Conservation (phyloP, 164 flowering plant species). For the Amborella trichopoda region DNA sequence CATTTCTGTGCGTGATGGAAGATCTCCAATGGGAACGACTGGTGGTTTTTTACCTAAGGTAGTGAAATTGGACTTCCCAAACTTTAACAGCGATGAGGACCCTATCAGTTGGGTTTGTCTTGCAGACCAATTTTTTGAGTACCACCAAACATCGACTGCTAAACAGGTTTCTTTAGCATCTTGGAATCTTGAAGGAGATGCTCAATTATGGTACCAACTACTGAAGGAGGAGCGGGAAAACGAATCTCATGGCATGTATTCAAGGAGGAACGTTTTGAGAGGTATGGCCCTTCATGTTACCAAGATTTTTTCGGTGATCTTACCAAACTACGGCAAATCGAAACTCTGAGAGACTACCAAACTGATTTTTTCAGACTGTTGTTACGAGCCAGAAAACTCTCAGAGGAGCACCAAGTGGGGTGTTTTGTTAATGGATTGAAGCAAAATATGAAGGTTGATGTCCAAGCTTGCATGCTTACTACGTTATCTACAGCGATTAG, state of each 20-base stretch:
- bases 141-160: neutral
- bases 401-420: too few relatives aligned
- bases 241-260: constrained; percentile 1
- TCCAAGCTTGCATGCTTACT: neutral
- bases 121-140: constrained; percentile 1
- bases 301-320: constrained; percentile 5
- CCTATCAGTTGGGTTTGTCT: neutral
- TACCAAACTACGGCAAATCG: neutral
- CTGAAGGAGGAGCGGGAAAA: neutral
- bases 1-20: too few relatives aligned
- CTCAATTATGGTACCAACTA: neutral
- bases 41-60: constrained; percentile 2
- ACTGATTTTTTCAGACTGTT: constrained; percentile 1
- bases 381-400: neutral
- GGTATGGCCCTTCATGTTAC: constrained; percentile 2
- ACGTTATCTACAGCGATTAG: neutral
- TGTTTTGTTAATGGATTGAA: constrained; percentile 1
- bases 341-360: neutral
- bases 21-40: too few relatives aligned
- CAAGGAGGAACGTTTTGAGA: neutral
- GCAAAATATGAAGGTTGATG: neutral
- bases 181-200: neutral
- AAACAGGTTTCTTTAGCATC: neutral
- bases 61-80: constrained; percentile 6
- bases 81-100: neutral